Percentiles rank a stretch among this genome's conserved stretches.
phyloP scores from a whole-genome alignment of 805 yeast species.

The Wickerhamomyces strasburgensis region DNA sequence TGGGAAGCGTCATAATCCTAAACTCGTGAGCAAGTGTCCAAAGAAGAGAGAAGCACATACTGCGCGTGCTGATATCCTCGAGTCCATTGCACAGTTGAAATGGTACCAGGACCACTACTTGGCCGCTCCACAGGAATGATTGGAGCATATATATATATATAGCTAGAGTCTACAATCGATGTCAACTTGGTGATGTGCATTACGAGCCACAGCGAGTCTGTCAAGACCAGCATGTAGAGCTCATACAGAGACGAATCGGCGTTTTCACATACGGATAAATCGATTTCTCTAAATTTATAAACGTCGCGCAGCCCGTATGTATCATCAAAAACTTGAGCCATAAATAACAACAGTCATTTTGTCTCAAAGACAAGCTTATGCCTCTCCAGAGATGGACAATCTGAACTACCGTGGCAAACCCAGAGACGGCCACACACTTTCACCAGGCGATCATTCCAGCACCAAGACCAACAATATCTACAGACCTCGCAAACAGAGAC shows the following conservation, averaged over 20 bases:
- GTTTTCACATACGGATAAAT: too few relatives aligned
- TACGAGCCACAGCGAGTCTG: too few relatives aligned
- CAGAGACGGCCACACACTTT: neutral
- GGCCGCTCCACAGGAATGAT: slow-evolving; percentile 21
- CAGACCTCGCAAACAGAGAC: slow-evolving; percentile 10
- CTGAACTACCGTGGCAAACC: neutral
- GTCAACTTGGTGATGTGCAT: too few relatives aligned
- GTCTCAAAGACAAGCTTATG: too few relatives aligned
- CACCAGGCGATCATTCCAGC: neutral
- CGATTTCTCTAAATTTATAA: too few relatives aligned
- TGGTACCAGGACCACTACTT: slow-evolving; percentile 74
- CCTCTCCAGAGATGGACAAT: too few relatives aligned
- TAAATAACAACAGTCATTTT: too few relatives aligned
- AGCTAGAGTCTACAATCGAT: too few relatives aligned
- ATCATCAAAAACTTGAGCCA: too few relatives aligned
- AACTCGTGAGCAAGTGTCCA: slow-evolving; percentile 51
- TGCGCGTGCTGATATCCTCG: slow-evolving; percentile 82
- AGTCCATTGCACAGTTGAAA: slow-evolving; percentile 76
- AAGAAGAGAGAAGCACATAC: slow-evolving; percentile 72
- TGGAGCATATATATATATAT: neutral
- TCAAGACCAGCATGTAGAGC: too few relatives aligned
- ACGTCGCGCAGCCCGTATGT: too few relatives aligned
- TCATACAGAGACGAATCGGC: too few relatives aligned
- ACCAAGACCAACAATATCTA: slow-evolving; percentile 12
- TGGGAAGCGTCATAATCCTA: slow-evolving; percentile 71